Evolutionary conservation across 2,329 filamentous ascomycete genomes (phyloP), one percentile per base, ranked within the genome.

Genomic region (Pezicula radicicola): DNA sequence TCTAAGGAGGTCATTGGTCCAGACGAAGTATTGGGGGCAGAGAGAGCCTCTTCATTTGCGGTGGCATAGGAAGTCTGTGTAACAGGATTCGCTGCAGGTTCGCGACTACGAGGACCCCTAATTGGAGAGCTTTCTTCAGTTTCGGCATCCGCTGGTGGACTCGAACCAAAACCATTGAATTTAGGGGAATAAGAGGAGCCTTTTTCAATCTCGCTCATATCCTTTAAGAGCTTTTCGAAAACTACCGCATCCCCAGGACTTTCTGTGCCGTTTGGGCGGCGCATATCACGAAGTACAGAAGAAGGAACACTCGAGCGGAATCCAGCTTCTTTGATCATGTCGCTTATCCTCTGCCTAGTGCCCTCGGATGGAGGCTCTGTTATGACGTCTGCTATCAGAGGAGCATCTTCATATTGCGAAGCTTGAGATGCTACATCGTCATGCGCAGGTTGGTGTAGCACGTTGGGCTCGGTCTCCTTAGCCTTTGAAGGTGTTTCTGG

Each of bases 321-420:
- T 4, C 75, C 76, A 13, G 74, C 75, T 45, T 78, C 72, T 46
- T 68, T 70, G 39, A 78, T 78, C 45, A 78, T 63, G 40, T 69
- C 60, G 44, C 70, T 71, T 37, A 77, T 75, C 21, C 75, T 70
- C 40, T 68, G 66, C 18, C 55, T 69, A 8, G 57, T 54, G 25
- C 58, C 57, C 15, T 60, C 57, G 5, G 62, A 61, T 9, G 61
- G 50, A 13, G 55, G 54, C 25, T 59, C 58, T 12, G 44, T 25
- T 27, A 50, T 25, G n/a, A 48, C 60, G 58, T 69, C 61, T 56
- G 70, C 52, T 13, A n/a, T 16, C 9, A 7, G 6, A 63, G 69
- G 16, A 70, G 60, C 8, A 62, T 50, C 16, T 57, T 58, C 3
- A 49, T 46, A 35, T 39, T 36, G 9, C 52, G 33, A 28, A 30